Conservation (phyloP, 768 basidiomycete genomes). For the Cyathus striatus region DNA sequence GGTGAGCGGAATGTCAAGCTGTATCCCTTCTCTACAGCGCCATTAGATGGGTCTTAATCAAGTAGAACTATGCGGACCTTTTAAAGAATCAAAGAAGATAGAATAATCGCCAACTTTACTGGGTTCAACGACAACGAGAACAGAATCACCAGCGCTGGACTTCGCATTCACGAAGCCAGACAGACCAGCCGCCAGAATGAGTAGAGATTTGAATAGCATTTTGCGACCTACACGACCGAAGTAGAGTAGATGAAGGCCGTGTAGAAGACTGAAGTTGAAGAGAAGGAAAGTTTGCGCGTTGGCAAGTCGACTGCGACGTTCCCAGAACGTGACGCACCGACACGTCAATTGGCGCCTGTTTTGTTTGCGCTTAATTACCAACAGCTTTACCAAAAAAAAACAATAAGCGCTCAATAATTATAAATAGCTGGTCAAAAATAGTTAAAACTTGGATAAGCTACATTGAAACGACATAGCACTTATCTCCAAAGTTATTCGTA, state of each 20-base stretch:
- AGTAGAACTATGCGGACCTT: slow-evolving; percentile 39
- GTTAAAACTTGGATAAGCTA: too few relatives aligned
- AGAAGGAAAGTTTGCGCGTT: neutral
- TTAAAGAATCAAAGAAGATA: slow-evolving; percentile 75
- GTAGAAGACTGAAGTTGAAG: neutral
- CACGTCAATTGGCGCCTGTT: slow-evolving; percentile 21
- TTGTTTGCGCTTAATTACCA: slow-evolving; percentile 17
- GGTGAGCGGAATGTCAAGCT: slow-evolving; percentile 83
- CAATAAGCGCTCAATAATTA: too few relatives aligned
- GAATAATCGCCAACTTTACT: slow-evolving; percentile 69
- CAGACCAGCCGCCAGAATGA: slow-evolving; percentile 26
- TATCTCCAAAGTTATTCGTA: too few relatives aligned
- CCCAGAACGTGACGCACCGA: too few relatives aligned
- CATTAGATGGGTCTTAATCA: neutral
- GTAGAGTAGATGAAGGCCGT: neutral
- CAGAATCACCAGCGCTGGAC: slow-evolving; percentile 78
- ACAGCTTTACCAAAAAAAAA: slow-evolving; percentile 4
- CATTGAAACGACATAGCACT: too few relatives aligned
- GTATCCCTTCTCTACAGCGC: slow-evolving; percentile 67
- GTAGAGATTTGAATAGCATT: slow-evolving; percentile 33
- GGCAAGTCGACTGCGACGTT: too few relatives aligned
- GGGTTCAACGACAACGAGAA: slow-evolving; percentile 82
- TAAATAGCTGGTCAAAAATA: too few relatives aligned
- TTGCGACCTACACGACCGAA: too few relatives aligned
- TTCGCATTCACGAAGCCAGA: slow-evolving; percentile 39